Evolutionary conservation across 129 eudicot species (phyloP), one percentile per base, ranked within the genome.

Genomic region (Daucus carota): DNA sequence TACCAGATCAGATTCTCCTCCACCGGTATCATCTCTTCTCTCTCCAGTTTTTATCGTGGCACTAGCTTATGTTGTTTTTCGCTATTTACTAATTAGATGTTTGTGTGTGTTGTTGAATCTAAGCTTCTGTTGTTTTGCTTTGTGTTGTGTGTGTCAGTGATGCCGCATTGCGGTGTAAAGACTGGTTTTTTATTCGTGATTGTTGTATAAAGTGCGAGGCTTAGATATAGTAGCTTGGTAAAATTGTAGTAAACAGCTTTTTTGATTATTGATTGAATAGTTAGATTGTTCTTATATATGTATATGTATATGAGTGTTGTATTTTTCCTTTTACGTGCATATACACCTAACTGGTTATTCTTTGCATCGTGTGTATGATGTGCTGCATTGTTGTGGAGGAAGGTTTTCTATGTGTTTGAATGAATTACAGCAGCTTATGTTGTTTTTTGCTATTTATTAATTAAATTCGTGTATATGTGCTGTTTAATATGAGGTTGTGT

Each of bases 1-100:
- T 28, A 50, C 76, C 67, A 76, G 81, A 87, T 87, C 92, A 79
- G 92, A 85, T 15, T 83, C 82, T 72, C 81, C 85, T 65, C 72
- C 78, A 14, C 15, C 9, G 87, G 92, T 87, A 80, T 8, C 41
- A 29, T 71, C 4, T 47, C 7, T 12, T 44, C 16, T 13, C 10
- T 70, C 4, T 22, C 20, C 3, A 16, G 2, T 36, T 33, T 2
- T 34, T 11, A 22, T 69, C n/a, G 5, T 57, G 10, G 5, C 15
- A 3, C 10, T 57, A 3, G 6, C 8, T 57, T 54, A 8, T 22
- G 3, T 8, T 57, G 31, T 57, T 57, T 57, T 57, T 57, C 3
- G 1, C 22, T 6, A 2, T 8, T 57, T 57, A 0, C 1, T 50
- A 20, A 24, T 57, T 57, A 9, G 65, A 57, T n/a, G 65, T 24